Conservation (phyloP, 2,329 filamentous ascomycete genomes). For the Mariannaea elegans region DNA sequence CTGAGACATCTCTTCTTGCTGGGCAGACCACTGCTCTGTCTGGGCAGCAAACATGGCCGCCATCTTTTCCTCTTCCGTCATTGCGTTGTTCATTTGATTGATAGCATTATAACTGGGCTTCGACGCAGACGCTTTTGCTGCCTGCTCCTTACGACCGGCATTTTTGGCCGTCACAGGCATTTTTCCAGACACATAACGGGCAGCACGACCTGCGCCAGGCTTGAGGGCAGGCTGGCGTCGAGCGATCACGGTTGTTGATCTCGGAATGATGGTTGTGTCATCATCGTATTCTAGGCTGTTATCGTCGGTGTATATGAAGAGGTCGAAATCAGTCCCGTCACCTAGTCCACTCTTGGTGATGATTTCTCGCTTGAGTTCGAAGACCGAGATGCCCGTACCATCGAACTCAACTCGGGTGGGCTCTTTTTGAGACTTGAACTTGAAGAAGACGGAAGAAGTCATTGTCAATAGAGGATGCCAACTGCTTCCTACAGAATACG, state of each 20-base stretch:
- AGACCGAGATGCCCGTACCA: slow-evolving; percentile 96
- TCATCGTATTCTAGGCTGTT: slow-evolving; percentile 92
- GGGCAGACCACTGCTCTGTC: slow-evolving; percentile 90
- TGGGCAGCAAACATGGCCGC: slow-evolving; percentile 91
- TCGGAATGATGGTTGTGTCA: slow-evolving; percentile 95
- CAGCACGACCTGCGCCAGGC: slow-evolving; percentile 87
- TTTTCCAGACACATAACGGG: slow-evolving; percentile 95
- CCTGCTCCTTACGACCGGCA: slow-evolving; percentile 71
- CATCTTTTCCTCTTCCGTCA: slow-evolving; percentile 95
- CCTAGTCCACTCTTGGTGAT: slow-evolving; percentile 93
- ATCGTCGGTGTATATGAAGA: slow-evolving; percentile 93
- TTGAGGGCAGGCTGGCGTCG: slow-evolving; percentile 85
- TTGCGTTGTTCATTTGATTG: slow-evolving; percentile 75
- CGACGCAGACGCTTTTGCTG: slow-evolving; percentile 64
- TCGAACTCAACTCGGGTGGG: slow-evolving; percentile 95
- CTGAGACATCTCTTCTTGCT: slow-evolving; percentile 93
- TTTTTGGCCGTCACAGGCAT: slow-evolving; percentile 92
- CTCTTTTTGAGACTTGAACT: slow-evolving; percentile 99
- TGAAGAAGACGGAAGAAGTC: slow-evolving; percentile 99
- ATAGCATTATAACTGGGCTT: slow-evolving; percentile 68
- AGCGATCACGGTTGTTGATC: slow-evolving; percentile 92
- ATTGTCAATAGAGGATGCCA: slow-evolving; percentile 62
- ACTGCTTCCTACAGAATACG: slow-evolving; percentile 40
- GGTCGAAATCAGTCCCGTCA: slow-evolving; percentile 95
- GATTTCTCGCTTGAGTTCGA: slow-evolving; percentile 98